These are phyloP conservation scores for Diplocarpon mali DNA, from an alignment of 2,329 filamentous ascomycete species.

Conservation along the genomic window DNA sequence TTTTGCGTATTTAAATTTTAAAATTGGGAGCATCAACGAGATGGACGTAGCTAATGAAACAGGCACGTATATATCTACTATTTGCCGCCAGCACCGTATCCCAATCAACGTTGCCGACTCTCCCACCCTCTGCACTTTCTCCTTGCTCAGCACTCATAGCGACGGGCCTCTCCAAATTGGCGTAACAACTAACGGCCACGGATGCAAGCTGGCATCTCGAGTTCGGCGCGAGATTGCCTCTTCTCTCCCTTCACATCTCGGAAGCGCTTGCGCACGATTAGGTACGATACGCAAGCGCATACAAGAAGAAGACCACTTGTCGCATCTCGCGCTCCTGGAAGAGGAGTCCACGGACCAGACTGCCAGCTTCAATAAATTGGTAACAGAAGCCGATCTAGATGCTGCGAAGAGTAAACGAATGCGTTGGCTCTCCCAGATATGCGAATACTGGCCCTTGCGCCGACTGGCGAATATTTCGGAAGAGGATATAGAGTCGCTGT, in stretches of 20 bases:
- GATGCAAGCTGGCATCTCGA: conserved; percentile 84
- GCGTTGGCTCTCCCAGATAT: conserved; percentile 90
- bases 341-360: conserved; percentile 62
- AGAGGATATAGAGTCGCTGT: conserved; percentile 62
- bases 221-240: conserved; percentile 82
- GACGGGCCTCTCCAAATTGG: conserved; percentile 92
- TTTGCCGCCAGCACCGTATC: conserved; percentile 72
- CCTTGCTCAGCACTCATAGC: conserved; percentile 75
- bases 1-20: not conserved
- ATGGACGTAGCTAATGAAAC: conserved; percentile 1
- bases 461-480: conserved; percentile 71
- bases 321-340: conserved; percentile 22
- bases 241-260: conserved; percentile 63
- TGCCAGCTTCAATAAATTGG: conserved; percentile 72
- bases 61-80: conserved; percentile 57
- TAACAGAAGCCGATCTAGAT: conserved; percentile 62
- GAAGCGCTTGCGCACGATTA: conserved; percentile 63
- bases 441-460: conserved; percentile 94
- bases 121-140: conserved; percentile 78
- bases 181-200: conserved; percentile 87
- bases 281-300: conserved; percentile 62
- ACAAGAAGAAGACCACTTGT: conserved; percentile 58
- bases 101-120: conserved; percentile 89
- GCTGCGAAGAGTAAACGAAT: conserved; percentile 71
- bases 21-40: not conserved